These are phyloP conservation scores for Davidsoniella australis DNA, from an alignment of 2,329 filamentous ascomycete species.

Conservation along the genomic window DNA sequence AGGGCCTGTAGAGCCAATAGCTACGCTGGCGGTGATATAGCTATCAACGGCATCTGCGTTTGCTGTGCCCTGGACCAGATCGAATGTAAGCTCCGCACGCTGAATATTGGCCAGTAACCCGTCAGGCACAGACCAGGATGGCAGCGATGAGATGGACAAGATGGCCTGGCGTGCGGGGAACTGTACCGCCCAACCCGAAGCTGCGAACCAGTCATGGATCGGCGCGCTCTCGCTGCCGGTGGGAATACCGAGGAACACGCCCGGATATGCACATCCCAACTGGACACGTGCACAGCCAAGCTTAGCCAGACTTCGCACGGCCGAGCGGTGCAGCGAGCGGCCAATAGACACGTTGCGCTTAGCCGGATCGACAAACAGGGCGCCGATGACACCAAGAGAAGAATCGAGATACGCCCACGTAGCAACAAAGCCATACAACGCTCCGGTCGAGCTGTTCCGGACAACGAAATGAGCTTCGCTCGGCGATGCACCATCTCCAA, in stretches of 20 bases:
- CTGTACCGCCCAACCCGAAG: conserved; percentile 67
- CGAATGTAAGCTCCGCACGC: conserved; percentile 58
- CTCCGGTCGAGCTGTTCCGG: conserved; percentile 79
- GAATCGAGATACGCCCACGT: conserved; percentile 55
- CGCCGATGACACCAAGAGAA: conserved; percentile 57
- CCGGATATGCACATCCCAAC: conserved; percentile 63
- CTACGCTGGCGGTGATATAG: conserved; percentile 36
- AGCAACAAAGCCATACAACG: conserved; percentile 79
- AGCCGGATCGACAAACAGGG: conserved; percentile 75
- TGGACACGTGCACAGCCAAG: conserved; percentile 64
- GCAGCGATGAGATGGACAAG: conserved; percentile 57
- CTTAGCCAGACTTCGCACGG: conserved; percentile 53
- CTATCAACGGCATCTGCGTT: conserved; percentile 57
- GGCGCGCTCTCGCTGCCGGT: conserved; percentile 20
- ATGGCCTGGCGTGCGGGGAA: conserved; percentile 42
- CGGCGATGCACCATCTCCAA: conserved; percentile 19
- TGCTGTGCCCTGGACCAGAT: conserved; percentile 65
- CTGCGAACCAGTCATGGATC: conserved; percentile 67
- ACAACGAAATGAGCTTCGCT: conserved; percentile 84
- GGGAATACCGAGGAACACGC: conserved; percentile 75
- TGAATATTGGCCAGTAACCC: conserved; percentile 59
- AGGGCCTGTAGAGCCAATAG: conserved; percentile 48
- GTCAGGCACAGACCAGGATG: conserved; percentile 57
- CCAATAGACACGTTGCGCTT: conserved; percentile 83
- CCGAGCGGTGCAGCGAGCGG: conserved; percentile 71